Base-by-base conservation (phyloP, 768 basidiomycete genomes). In the Lepiota brunneoincarnata region DNA sequence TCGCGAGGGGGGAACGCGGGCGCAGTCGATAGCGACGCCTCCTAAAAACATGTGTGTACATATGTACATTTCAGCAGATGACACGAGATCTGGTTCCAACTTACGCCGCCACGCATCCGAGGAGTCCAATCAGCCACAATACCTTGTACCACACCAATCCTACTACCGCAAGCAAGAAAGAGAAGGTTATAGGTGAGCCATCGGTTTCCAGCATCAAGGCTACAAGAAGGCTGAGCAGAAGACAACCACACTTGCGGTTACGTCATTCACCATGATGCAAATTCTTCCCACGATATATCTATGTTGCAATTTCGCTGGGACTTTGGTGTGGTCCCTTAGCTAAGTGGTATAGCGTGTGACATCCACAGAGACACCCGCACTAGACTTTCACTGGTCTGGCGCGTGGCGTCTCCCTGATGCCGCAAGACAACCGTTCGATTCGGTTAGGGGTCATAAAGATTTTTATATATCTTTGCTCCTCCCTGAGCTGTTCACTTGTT, bases 41-140 rank as follows among this genome's bases (percentile, higher is more conserved):
- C 20, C 94, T 97, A 53, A 5, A 51, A 15, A 45, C 14, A 15
- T 36, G 24, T 44, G 35, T 10, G 9, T 14, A 48, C 44, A 41
- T 14, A 50, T 47, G 34, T 49, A 31, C 17, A 57, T 12, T 26
- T 39, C 39, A 40, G 7, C 17, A 40, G 14, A 17, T 18, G 23
- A 44, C 44, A 37, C 18, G 39, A 49, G 49, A 50, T 14, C 14
- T 56, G 49, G 45, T 43, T 24, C 31, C 46, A 41, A 75, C 88
- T 67, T 64, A 93, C 92, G 87, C 90, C 53, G 79, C 74, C 44
- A 72, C 64, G 57, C 86, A 85, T 3, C 91, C 91, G 21, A 92
- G 59, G 3, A 91, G 64, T 31, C 83, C 78, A 48, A 93, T 68
- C 10, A 73, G 68, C 87, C 87, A 92, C 50, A 89, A 57, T 11